A percentile compares a stretch with the other conserved stretches of the same genome.
Evolutionary conservation across 768 basidiomycete species (phyloP).

Genomic region (Lactarius deliciosus): DNA sequence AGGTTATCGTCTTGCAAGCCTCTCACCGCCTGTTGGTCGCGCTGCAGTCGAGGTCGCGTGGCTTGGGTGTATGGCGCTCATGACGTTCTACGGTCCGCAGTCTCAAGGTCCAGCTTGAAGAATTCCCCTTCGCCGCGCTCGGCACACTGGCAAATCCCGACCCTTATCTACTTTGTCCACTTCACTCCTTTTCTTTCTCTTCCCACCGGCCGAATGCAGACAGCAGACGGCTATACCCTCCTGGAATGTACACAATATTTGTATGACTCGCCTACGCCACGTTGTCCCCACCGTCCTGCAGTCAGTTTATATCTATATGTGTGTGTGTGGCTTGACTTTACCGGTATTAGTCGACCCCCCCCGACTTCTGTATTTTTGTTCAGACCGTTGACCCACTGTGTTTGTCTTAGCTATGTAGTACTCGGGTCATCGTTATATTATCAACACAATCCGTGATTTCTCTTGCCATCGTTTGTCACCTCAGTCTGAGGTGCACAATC

Average conservation of each 20-base stretch:
- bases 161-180: not conserved
- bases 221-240: slow-evolving; percentile 13
- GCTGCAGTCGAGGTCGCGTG: slow-evolving; percentile 56
- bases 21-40: slow-evolving; percentile 48
- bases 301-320: slow-evolving; percentile 21
- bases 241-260: slow-evolving; percentile 20
- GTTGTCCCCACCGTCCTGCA: not conserved
- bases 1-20: slow-evolving; percentile 45
- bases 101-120: not conserved
- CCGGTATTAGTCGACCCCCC: not conserved
- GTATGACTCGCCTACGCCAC: not conserved
- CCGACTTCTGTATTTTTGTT: slow-evolving; percentile 5
- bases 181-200: not conserved
- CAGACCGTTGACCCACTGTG: slow-evolving; percentile 1
- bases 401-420: slow-evolving; percentile 11
- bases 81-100: slow-evolving; percentile 38
- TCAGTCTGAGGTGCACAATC: not conserved
- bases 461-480: not conserved
- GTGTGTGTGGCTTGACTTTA: slow-evolving; percentile 10
- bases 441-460: not conserved
- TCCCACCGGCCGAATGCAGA: not conserved
- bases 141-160: not conserved
- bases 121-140: not conserved
- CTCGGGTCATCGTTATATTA: slow-evolving; percentile 3
- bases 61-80: slow-evolving; percentile 53